These are phyloP conservation scores for Steccherinum ochraceum DNA, from an alignment of 768 basidiomycete genomes.

Conservation along the genomic window DNA sequence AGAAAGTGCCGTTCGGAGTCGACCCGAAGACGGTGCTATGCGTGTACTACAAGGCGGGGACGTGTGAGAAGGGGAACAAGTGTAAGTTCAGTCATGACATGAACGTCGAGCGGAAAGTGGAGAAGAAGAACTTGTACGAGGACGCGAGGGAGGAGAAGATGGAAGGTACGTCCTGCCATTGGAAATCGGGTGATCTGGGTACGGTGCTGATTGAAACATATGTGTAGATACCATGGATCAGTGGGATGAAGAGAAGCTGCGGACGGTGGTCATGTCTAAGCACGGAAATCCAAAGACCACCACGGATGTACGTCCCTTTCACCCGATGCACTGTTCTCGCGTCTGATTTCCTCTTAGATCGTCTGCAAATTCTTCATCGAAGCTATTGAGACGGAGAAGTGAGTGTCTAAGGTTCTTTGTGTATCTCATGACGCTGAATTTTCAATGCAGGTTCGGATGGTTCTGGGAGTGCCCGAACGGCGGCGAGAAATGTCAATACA, in stretches of 20 bases:
- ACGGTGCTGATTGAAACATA: background rate
- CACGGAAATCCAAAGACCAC: slow-evolving; percentile 87
- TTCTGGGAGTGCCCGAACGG: slow-evolving; percentile 95
- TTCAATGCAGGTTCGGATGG: slow-evolving; percentile 66
- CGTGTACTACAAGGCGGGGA: slow-evolving; percentile 86
- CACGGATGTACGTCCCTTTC: slow-evolving; percentile 64
- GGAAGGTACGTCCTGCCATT: slow-evolving; percentile 41
- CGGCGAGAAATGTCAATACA: slow-evolving; percentile 76
- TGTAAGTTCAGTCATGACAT: slow-evolving; percentile 98
- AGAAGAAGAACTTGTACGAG: slow-evolving; percentile 93
- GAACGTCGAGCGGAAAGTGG: slow-evolving; percentile 83
- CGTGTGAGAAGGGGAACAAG: slow-evolving; percentile 89
- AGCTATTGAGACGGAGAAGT: slow-evolving; percentile 90
- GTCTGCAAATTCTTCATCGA: slow-evolving; percentile 98
- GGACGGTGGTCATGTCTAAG: slow-evolving; percentile 81
- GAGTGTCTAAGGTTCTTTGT: slow-evolving; percentile 14
- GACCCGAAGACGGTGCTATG: slow-evolving; percentile 96
- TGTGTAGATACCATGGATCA: slow-evolving; percentile 93
- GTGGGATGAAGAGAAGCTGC: slow-evolving; percentile 95
- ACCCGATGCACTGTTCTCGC: background rate
- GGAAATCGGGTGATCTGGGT: background rate
- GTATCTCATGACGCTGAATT: too few relatives aligned
- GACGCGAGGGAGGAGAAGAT: slow-evolving; percentile 81
- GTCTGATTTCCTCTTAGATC: slow-evolving; percentile 45
- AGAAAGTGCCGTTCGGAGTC: slow-evolving; percentile 91